Evolutionary conservation across 768 basidiomycete species (phyloP).

Genomic region (Lactifluus hygrophoroides): DNA sequence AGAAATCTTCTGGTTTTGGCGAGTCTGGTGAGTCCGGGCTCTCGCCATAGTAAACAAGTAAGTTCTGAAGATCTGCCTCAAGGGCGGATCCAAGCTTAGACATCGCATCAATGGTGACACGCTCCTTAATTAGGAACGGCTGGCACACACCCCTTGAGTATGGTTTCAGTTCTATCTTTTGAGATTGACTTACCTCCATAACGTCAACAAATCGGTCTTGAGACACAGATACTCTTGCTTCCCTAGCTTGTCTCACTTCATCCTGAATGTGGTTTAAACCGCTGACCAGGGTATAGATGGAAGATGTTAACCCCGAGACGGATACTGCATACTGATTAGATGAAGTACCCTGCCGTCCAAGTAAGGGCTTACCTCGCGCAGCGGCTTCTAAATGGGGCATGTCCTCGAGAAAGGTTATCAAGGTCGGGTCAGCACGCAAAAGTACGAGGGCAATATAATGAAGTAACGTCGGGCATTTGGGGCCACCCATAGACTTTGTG

Average conservation of each 20-base stretch:
- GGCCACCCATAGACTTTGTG: constrained; percentile 60
- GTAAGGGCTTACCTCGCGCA: constrained; percentile 50
- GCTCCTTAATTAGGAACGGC: constrained; percentile 36
- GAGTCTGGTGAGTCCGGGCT: constrained; percentile 52
- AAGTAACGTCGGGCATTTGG: constrained; percentile 79
- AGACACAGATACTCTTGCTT: constrained; percentile 24
- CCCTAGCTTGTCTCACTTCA: constrained; percentile 43
- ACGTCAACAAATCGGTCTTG: constrained; percentile 57
- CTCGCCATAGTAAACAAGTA: constrained; percentile 75
- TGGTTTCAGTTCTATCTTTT: background rate
- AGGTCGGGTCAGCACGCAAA: constrained; percentile 51
- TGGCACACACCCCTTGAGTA: constrained; percentile 12
- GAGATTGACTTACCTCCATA: constrained; percentile 49
- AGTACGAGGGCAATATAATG: constrained; percentile 82
- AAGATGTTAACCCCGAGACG: constrained; percentile 51
- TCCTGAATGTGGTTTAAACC: constrained; percentile 49
- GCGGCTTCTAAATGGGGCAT: constrained; percentile 76
- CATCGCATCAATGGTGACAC: constrained; percentile 53
- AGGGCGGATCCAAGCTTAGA: constrained; percentile 49
- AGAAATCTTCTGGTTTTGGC: constrained; percentile 76
- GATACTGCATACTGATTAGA: constrained; percentile 45
- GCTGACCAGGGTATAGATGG: constrained; percentile 46
- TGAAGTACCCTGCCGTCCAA: background rate
- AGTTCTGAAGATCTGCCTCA: constrained; percentile 47
- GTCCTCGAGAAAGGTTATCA: constrained; percentile 72